Base-by-base conservation (phyloP, 2,329 filamentous ascomycete genomes). In the Elsinoe ampelina region DNA sequence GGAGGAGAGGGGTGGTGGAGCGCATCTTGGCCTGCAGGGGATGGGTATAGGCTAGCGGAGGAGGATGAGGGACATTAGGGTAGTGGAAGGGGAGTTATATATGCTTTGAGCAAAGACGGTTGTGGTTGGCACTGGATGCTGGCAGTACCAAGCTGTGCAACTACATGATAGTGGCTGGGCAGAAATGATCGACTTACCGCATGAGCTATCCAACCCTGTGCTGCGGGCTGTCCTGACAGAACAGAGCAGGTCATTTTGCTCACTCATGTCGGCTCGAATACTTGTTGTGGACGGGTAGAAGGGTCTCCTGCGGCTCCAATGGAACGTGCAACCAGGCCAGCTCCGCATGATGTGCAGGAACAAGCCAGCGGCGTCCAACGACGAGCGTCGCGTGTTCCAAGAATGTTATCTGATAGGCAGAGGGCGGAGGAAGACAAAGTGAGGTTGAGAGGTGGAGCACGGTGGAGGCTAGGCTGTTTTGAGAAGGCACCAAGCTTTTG, bases 401-500 rank as follows among this genome's bases (percentile, higher is more conserved):
- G 5, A 13, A 17, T 38, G 32, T 52, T 52, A 52, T 52, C 48
- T 52, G 48, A 52, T 52, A 52, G 48, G 48, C 48, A 19, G 48
- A 19, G 48, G 19, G 48, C 48, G 48, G 48, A n/a, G 15, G n/a
- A 52, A 5, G n/a, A 22, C 35, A 39, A 52, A 52, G 32, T 52
- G 48, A 36, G 48, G 48, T 39, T 39, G 34, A 17, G 10, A 15
- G 12, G 48, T 34, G 48, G 48, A 38, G 48, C 48, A 22, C 39
- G 32, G 34, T 38, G 45, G 32, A 39, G 32, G 48, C 48, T 52
- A 52, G 38, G 34, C 48, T 39, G 48, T 52, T 52, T 52, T 34
- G 48, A 52, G 48, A 52, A 52, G 48, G 48, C 48, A 35, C 10
- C 48, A 52, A 52, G 48, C 48, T 52, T 52, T 52, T 39, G 32